Evolutionary conservation across 176 grass and related monocot genomes (phyloP), one percentile per base, ranked within the genome.

Genomic region (Saccharum spontaneum): DNA sequence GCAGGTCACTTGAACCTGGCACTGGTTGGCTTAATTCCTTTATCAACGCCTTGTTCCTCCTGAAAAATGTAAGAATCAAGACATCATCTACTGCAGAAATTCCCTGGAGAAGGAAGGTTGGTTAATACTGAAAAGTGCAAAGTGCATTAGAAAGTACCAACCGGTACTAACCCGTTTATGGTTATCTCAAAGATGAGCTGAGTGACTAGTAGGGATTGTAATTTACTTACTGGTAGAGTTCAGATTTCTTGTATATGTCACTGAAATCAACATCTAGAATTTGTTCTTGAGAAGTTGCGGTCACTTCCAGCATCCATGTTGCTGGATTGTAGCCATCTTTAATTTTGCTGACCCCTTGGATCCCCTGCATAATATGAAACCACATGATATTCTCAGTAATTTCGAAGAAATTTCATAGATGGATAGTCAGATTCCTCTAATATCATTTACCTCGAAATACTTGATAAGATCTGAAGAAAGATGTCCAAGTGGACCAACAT

Each of bases 301-400:
- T 91, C 62, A 91, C 89, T 84, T 98, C 95, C 79, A 98, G n/a
- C 95, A 98, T 98, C 95, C 95, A 95, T 83, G 95, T 95, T 65
- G 95, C 90, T 8, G 95, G 92, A 76, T 98, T 98, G 36, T 98
- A 93, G 28, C 95, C 95, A 43, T 95, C 89, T 91, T 80, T 90
- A 43, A 98, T 94, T 92, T 98, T 93, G 39, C 46, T 69, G 18
- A 98, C 92, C 11, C 92, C 92, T 38, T 89, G 64, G 40, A 95
- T 79, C 0, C 67, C 79, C 95, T 98, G 50, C 18, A 62, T 26
- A 57, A 63, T 79, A 75, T 66, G 71, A 69, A 69, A 38, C 3
- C 67, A 22, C 18, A 23, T 22, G 36, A 22, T 40, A 8, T 39
- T 40, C 3, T 70, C 37, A 70, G 37, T 70, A 70, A 40, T n/a